phyloP scores from a whole-genome alignment of 768 basidiomycete genomes.

The Gloeophyllum trabeum region DNA sequence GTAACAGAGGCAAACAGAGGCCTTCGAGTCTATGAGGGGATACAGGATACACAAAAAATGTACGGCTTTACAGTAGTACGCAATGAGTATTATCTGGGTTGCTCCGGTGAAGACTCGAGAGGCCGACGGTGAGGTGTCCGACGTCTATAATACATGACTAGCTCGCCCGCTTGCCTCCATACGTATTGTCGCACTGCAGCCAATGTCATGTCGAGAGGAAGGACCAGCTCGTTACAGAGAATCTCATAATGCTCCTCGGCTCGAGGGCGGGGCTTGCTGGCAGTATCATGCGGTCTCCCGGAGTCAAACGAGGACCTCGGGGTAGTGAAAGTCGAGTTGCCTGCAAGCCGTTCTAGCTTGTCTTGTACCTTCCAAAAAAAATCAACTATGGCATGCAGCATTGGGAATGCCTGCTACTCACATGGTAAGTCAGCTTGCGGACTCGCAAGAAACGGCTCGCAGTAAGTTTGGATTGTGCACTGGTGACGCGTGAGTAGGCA shows the following conservation, averaged over 20 bases:
- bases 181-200: constrained; percentile 85
- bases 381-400: no score
- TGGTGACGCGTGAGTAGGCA: constrained; percentile 15
- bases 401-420: no score
- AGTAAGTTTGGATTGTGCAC: constrained; percentile 75
- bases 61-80: no score
- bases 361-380: constrained; percentile 84
- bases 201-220: constrained; percentile 83
- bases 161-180: constrained; percentile 67
- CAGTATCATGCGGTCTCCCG: constrained; percentile 10
- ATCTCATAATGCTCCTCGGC: constrained; percentile 78
- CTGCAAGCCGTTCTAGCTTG: constrained; percentile 54
- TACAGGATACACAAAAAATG: no score
- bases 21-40: no score
- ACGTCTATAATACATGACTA: constrained; percentile 68
- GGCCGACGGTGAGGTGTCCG: not conserved
- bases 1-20: no score
- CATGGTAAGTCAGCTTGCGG: constrained; percentile 75
- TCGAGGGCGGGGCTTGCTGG: constrained; percentile 13
- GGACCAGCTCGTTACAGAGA: constrained; percentile 72
- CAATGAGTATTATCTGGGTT: no score
- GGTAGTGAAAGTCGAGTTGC: constrained; percentile 16
- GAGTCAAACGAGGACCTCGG: constrained; percentile 28
- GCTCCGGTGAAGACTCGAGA: no score
- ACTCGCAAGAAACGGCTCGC: constrained; percentile 81